Conservation (phyloP, 768 basidiomycete genomes). For the Pseudohyphozyma bogoriensis region DNA sequence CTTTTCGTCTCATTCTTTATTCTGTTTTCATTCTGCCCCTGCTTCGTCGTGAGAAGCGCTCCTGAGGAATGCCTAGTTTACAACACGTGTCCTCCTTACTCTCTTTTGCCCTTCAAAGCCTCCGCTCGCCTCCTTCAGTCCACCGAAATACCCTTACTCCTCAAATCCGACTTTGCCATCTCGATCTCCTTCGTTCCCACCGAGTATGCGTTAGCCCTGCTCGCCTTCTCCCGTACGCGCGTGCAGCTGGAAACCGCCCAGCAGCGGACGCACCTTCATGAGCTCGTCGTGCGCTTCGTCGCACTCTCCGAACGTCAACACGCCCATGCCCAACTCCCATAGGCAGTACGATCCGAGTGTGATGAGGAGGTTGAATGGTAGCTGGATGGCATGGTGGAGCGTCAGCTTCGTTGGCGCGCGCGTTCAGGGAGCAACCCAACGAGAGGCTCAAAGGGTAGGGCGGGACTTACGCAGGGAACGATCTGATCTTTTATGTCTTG, state of each 20-base stretch:
- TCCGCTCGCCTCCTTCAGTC: background rate
- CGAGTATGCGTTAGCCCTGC: too few relatives aligned
- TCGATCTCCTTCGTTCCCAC: too few relatives aligned
- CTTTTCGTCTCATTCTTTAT: too few relatives aligned
- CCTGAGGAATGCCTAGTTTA: too few relatives aligned
- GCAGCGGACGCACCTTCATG: slow-evolving; percentile 2
- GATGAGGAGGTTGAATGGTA: slow-evolving; percentile 8
- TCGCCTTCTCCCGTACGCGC: too few relatives aligned
- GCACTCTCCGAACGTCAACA: slow-evolving; percentile 6
- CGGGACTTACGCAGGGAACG: slow-evolving; percentile 1
- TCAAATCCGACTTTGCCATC: too few relatives aligned
- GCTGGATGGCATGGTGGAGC: background rate
- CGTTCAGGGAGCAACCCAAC: background rate
- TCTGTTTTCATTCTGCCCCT: too few relatives aligned
- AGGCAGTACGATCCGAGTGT: slow-evolving; percentile 6
- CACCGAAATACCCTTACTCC: too few relatives aligned
- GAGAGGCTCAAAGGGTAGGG: background rate
- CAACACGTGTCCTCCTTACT: background rate
- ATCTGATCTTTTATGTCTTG: background rate
- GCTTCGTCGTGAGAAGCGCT: too few relatives aligned
- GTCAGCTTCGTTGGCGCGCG: background rate
- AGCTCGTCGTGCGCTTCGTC: slow-evolving; percentile 7
- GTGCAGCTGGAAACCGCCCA: too few relatives aligned
- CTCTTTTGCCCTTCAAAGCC: background rate
- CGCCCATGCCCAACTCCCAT: slow-evolving; percentile 9